Percentiles rank a stretch among this genome's conserved stretches.
These are phyloP conservation scores for Podospora tetraspora DNA, from an alignment of 495 filamentous ascomycete species.

Conservation along the genomic window DNA sequence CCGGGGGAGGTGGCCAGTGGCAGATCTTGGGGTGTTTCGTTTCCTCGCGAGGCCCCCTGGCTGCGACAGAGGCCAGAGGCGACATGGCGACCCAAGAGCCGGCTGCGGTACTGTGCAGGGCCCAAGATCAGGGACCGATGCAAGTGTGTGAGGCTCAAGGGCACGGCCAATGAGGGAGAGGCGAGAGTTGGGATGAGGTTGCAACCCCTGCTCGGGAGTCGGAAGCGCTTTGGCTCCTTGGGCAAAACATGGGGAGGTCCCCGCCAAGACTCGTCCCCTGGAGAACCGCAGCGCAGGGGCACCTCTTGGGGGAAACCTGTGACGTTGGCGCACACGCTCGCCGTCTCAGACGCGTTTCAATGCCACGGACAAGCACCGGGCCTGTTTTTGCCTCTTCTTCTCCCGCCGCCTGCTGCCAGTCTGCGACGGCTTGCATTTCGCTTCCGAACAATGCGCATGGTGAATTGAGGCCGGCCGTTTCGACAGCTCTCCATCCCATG, in stretches of 20 bases:
- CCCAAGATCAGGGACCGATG: slow-evolving; percentile 1
- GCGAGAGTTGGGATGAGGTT: slow-evolving; percentile 37
- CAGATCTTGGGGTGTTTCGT: slow-evolving; percentile 15
- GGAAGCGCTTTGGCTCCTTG: slow-evolving; percentile 9
- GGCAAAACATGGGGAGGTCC: neutral
- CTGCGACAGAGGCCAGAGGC: slow-evolving; percentile 4
- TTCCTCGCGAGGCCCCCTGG: slow-evolving; percentile 10
- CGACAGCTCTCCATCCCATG: neutral
- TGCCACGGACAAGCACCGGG: slow-evolving; percentile 22
- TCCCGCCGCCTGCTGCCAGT: slow-evolving; percentile 9
- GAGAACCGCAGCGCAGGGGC: slow-evolving; percentile 14
- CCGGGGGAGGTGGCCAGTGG: neutral
- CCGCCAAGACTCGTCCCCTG: slow-evolving; percentile 19
- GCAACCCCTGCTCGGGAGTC: slow-evolving; percentile 26
- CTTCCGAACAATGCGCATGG: slow-evolving; percentile 15
- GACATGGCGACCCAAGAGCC: neutral
- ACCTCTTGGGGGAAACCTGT: slow-evolving; percentile 16
- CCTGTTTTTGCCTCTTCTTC: slow-evolving; percentile 11
- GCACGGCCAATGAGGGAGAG: slow-evolving; percentile 23
- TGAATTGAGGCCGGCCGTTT: neutral
- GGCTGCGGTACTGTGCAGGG: neutral
- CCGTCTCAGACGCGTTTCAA: slow-evolving; percentile 35
- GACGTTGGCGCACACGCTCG: slow-evolving; percentile 28
- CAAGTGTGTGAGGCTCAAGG: slow-evolving; percentile 20
- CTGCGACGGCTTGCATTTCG: slow-evolving; percentile 19